Evolutionary conservation across 208 protist species (phyloP).

Genomic region (Acanthamoeba royreba): DNA sequence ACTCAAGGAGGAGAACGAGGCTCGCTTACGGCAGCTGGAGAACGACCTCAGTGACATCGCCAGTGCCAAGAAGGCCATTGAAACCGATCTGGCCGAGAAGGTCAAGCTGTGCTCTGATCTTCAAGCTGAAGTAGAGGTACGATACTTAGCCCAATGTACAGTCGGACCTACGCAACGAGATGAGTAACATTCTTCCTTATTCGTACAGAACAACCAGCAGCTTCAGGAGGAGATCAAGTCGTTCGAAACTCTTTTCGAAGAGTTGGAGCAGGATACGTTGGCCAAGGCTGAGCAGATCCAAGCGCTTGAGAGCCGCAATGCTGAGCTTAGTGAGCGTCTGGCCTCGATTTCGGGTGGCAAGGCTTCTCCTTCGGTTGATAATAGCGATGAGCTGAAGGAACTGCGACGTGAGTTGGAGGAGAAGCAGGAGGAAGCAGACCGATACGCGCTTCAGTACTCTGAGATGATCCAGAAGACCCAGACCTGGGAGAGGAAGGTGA

Average conservation of each 20-base stretch:
- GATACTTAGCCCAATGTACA: no score
- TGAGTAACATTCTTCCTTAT: neutral
- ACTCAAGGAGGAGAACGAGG: neutral
- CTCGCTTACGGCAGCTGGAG: neutral
- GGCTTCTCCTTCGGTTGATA: no score
- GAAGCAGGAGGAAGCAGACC: neutral
- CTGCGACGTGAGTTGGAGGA: neutral
- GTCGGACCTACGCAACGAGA: no score
- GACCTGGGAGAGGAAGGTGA: neutral
- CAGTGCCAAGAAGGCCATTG: neutral
- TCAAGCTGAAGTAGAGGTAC: neutral
- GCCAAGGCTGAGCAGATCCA: neutral
- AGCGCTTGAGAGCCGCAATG: neutral
- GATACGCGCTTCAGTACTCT: neutral
- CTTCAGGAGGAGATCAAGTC: neutral
- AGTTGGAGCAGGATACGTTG: neutral
- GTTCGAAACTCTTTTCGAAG: neutral
- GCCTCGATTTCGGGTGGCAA: neutral
- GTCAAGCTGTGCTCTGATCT: neutral
- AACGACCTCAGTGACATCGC: neutral
- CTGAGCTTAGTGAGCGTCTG: neutral
- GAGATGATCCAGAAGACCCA: constrained; percentile 11
- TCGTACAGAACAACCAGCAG: neutral
- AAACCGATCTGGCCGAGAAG: neutral
- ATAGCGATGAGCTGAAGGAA: neutral